A percentile compares a stretch with the other conserved stretches of the same genome.
Evolutionary conservation across 2,329 filamentous ascomycete species (phyloP).

Genomic region (Aureobasidium pullulans): DNA sequence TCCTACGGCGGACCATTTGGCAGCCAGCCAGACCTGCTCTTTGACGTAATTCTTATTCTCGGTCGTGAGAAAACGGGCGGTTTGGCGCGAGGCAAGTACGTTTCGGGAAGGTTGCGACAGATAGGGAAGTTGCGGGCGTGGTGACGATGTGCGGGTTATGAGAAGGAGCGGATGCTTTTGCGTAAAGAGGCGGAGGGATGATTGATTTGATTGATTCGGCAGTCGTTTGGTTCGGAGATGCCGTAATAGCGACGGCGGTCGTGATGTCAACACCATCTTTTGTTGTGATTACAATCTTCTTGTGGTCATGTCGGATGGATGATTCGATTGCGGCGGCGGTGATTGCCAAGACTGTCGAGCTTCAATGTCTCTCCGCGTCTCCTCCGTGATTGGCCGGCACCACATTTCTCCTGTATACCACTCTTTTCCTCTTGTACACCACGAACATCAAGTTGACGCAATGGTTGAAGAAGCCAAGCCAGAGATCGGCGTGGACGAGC

Average conservation of each 20-base stretch:
- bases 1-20: constrained; percentile 59
- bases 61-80: constrained; percentile 70
- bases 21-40: constrained; percentile 60
- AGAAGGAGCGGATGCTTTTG: constrained; percentile 48
- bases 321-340: background rate
- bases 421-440: background rate
- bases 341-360: constrained; percentile 10
- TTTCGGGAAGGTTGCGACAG: constrained; percentile 48
- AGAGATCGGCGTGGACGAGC: background rate
- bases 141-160: constrained; percentile 37
- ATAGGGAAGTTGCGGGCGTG: constrained; percentile 59
- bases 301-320: background rate
- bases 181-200: constrained; percentile 46
- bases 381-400: background rate
- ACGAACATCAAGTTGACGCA: background rate
- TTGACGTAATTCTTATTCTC: constrained; percentile 64
- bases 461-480: background rate
- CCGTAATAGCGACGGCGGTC: constrained; percentile 19
- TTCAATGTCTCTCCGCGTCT: background rate
- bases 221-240: constrained; percentile 19
- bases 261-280: background rate
- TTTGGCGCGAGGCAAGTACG: constrained; percentile 30
- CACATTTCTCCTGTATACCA: background rate
- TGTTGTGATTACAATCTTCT: background rate
- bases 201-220: background rate